Evolutionary conservation across 805 yeast genomes (phyloP).

Genomic region (Sugiyamaella smithiae): DNA sequence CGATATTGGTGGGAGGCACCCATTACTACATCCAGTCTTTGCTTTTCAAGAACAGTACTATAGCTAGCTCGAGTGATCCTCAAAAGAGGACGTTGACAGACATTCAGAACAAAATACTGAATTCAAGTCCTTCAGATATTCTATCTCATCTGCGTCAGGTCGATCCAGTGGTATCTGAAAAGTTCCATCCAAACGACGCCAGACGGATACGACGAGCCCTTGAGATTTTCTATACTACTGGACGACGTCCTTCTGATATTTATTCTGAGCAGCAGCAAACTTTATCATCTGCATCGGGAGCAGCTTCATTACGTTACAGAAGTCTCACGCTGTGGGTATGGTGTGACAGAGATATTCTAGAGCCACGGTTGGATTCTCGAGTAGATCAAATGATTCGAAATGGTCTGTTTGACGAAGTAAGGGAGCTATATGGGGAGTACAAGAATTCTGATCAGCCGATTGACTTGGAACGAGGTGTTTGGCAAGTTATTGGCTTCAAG

Average conservation of each 20-base stretch:
- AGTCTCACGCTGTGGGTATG: slow-evolving; percentile 76
- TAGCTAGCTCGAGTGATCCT: slow-evolving; percentile 33
- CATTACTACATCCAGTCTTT: slow-evolving; percentile 86
- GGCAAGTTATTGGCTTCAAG: slow-evolving; percentile 94
- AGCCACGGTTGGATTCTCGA: slow-evolving; percentile 64
- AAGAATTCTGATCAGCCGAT: slow-evolving; percentile 36
- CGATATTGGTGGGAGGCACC: slow-evolving; percentile 93
- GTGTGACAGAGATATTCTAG: slow-evolving; percentile 57
- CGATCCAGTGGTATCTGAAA: slow-evolving; percentile 73
- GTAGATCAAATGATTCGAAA: slow-evolving; percentile 77
- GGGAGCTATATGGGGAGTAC: slow-evolving; percentile 49
- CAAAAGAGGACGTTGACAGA: slow-evolving; percentile 25
- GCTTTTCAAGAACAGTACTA: slow-evolving; percentile 65
- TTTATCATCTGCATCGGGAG: background rate
- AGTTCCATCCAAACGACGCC: slow-evolving; percentile 89
- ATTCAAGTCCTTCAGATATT: slow-evolving; percentile 43
- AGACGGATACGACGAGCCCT: slow-evolving; percentile 76
- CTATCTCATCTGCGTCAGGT: slow-evolving; percentile 45
- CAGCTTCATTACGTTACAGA: slow-evolving; percentile 25
- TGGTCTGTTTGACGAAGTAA: slow-evolving; percentile 72
- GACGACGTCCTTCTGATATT: slow-evolving; percentile 64
- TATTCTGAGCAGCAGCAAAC: slow-evolving; percentile 55
- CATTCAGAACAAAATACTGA: slow-evolving; percentile 45
- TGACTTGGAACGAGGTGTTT: slow-evolving; percentile 69
- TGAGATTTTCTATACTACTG: slow-evolving; percentile 71